Conservation (phyloP, 2,329 filamentous ascomycete species). For the Knufia fluminis region DNA sequence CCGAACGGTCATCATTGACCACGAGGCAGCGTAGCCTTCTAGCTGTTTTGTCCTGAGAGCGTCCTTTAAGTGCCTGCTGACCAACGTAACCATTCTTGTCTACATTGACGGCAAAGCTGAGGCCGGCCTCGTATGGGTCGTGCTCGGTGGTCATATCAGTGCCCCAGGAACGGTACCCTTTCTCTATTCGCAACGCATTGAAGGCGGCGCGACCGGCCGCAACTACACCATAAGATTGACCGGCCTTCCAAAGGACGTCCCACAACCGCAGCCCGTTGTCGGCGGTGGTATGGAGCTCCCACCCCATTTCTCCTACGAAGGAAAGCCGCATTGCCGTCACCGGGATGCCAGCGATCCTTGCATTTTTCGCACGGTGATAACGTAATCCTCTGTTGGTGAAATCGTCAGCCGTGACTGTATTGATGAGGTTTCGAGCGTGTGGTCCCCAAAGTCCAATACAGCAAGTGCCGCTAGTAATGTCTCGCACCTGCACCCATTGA, state of each 20-base stretch:
- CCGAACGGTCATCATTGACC: conserved; percentile 47
- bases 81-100: conserved; percentile 40
- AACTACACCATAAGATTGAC: conserved; percentile 46
- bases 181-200: conserved; percentile 50
- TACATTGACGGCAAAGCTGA: conserved; percentile 42
- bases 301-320: conserved; percentile 53
- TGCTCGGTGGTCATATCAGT: conserved; percentile 53
- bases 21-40: conserved; percentile 40
- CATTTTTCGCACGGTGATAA: conserved; percentile 43
- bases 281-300: conserved; percentile 53
- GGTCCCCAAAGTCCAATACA: conserved; percentile 57
- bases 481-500: conserved; percentile 44
- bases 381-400: conserved; percentile 32
- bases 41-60: conserved; percentile 30
- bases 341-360: conserved; percentile 46
- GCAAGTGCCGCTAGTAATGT: conserved; percentile 52
- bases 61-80: conserved; percentile 38
- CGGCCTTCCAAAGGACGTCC: conserved; percentile 49
- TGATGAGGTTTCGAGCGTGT: conserved; percentile 43
- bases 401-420: conserved; percentile 25
- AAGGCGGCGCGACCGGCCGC: conserved; percentile 51
- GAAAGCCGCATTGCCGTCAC: conserved; percentile 49
- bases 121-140: conserved; percentile 50
- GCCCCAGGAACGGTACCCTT: conserved; percentile 50
- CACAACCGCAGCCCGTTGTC: conserved; percentile 51